Percentiles rank a stretch among this genome's conserved stretches.
phyloP scores from a whole-genome alignment of 1,284 basidiomycete genomes.

The Microbotryum saponariae region DNA sequence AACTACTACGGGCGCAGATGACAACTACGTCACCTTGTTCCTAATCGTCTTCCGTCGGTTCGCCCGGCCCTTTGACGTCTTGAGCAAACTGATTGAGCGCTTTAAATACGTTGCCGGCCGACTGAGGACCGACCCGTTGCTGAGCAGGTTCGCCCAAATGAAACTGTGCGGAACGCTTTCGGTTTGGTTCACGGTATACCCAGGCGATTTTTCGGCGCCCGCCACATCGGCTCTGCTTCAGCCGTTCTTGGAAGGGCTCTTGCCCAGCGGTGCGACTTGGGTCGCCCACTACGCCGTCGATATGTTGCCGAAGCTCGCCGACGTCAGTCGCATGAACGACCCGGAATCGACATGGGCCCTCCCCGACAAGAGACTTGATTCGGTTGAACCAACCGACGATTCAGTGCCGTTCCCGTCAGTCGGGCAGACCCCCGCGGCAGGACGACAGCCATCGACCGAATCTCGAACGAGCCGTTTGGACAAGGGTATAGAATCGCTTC shows the following conservation, averaged over 20 bases:
- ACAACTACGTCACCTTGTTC: conserved; percentile 36
- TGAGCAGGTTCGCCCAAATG: conserved; percentile 37
- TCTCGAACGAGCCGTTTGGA: no score
- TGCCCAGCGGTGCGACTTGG: conserved; percentile 31
- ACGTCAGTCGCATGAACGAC: conserved; percentile 21
- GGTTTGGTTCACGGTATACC: conserved; percentile 36
- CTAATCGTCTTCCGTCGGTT: conserved; percentile 38
- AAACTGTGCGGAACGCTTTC: conserved; percentile 36
- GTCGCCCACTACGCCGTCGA: conserved; percentile 38
- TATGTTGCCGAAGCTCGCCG: conserved; percentile 31
- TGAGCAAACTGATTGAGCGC: conserved; percentile 34
- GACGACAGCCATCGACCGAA: no score
- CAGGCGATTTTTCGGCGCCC: conserved; percentile 34
- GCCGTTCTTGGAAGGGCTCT: conserved; percentile 26
- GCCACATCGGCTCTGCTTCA: conserved; percentile 21
- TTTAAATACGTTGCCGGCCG: conserved; percentile 33
- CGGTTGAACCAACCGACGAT: neutral
- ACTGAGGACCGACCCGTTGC: conserved; percentile 31
- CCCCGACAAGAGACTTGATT: conserved; percentile 22
- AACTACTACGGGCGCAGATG: conserved; percentile 22
- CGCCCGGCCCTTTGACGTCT: conserved; percentile 35
- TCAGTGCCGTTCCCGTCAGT: no score
- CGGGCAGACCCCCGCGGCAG: no score
- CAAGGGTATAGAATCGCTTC: no score
- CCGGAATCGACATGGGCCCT: conserved; percentile 36